Percentiles rank a stretch among this genome's conserved stretches.
Evolutionary conservation across 768 basidiomycete species (phyloP).

Genomic region (Boletus rubroflammeus): DNA sequence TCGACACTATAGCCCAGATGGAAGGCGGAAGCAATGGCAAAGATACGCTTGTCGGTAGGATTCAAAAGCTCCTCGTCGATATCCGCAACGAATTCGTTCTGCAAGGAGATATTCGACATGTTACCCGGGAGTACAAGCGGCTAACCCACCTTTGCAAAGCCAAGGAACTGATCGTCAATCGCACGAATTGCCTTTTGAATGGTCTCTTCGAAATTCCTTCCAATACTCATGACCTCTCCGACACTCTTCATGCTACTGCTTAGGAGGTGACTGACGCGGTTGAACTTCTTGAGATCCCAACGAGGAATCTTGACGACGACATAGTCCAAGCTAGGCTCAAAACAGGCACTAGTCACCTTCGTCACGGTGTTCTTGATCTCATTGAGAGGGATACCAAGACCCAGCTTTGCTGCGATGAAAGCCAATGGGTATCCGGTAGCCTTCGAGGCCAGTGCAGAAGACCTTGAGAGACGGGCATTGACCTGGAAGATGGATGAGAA

Average conservation of each 20-base stretch:
- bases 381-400: constrained; percentile 94
- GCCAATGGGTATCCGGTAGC: constrained; percentile 98
- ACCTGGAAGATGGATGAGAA: constrained; percentile 41
- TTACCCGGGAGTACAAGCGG: background rate
- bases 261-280: constrained; percentile 81
- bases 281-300: constrained; percentile 99
- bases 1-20: constrained; percentile 91
- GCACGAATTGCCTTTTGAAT: constrained; percentile 97
- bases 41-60: constrained; percentile 96
- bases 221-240: constrained; percentile 99
- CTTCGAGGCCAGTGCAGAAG: constrained; percentile 96
- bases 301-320: constrained; percentile 98
- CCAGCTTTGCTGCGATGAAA: constrained; percentile 97
- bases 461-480: constrained; percentile 97
- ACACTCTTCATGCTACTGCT: constrained; percentile 99
- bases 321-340: constrained; percentile 97
- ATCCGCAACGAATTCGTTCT: constrained; percentile 87
- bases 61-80: constrained; percentile 91
- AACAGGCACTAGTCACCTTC: constrained; percentile 94
- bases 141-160: constrained; percentile 75
- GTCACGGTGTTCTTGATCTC: constrained; percentile 98
- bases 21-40: constrained; percentile 93
- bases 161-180: constrained; percentile 92
- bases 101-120: background rate
- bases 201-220: constrained; percentile 96